These are phyloP conservation scores for Nakazawaea ishiwadae DNA, from an alignment of 805 yeast genomes.

Conservation along the genomic window DNA sequence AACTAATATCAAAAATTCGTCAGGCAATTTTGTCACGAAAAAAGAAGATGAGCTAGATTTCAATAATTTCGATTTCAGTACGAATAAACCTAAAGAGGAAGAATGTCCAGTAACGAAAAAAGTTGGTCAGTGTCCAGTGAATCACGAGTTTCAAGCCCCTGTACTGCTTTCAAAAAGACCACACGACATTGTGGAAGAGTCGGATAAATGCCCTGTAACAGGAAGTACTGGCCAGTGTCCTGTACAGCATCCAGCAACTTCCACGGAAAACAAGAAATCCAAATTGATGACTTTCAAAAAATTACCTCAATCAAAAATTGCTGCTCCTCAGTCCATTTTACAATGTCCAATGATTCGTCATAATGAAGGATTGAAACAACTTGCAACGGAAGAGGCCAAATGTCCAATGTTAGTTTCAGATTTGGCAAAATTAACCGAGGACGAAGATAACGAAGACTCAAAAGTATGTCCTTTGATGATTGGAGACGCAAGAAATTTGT, in stretches of 20 bases:
- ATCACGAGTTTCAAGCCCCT: background rate
- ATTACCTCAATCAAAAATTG: background rate
- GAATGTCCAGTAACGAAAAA: constrained; percentile 5
- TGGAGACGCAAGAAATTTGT: constrained; percentile 35
- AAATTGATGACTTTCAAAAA: constrained; percentile 8
- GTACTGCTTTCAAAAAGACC: constrained; percentile 10
- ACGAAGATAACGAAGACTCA: constrained; percentile 23
- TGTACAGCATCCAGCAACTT: background rate
- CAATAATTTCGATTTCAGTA: constrained; percentile 24
- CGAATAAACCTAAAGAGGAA: background rate
- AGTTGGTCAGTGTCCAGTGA: constrained; percentile 8
- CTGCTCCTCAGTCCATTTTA: constrained; percentile 1
- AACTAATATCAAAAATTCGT: constrained; percentile 8
- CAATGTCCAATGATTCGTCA: constrained; percentile 13
- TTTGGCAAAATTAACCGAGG: constrained; percentile 10
- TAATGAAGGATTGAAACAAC: constrained; percentile 9
- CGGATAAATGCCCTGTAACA: constrained; percentile 9
- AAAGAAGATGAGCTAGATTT: constrained; percentile 19
- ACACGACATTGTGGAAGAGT: too few relatives aligned
- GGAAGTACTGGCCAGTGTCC: constrained; percentile 7
- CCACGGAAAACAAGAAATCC: background rate
- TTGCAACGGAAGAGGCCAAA: constrained; percentile 7
- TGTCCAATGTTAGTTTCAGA: constrained; percentile 12
- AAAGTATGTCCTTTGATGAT: constrained; percentile 43
- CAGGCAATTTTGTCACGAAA: background rate